These are phyloP conservation scores for Corrigiola litoralis DNA, from an alignment of 179 eudicot genomes.

Conservation along the genomic window DNA sequence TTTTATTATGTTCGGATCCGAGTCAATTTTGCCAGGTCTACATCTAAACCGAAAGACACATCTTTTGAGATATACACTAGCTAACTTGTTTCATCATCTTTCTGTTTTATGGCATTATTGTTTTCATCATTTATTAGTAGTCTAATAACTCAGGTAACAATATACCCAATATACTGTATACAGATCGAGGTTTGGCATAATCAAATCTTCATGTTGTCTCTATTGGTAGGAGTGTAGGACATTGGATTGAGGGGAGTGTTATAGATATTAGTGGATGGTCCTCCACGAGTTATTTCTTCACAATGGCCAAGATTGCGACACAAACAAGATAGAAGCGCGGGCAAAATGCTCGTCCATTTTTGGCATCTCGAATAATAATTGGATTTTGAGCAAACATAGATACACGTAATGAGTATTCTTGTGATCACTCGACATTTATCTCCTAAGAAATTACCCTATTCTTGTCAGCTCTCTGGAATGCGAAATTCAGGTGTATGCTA, in stretches of 20 bases:
- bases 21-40: no score
- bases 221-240: not conserved
- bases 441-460: no score
- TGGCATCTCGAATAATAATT: not conserved
- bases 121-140: not conserved
- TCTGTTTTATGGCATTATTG: not conserved
- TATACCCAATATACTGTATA: no score
- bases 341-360: not conserved
- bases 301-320: slow-evolving; percentile 1
- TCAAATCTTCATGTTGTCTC: slow-evolving; percentile 4
- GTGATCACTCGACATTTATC: no score
- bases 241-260: not conserved
- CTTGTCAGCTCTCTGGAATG: no score
- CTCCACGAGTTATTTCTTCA: slow-evolving; percentile 2
- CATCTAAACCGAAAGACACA: no score
- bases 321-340: not conserved
- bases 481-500: not conserved
- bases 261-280: slow-evolving; percentile 7
- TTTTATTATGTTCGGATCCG: no score
- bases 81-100: no score
- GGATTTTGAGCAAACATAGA: not conserved
- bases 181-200: not conserved
- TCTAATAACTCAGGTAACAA: not conserved
- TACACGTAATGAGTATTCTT: not conserved
- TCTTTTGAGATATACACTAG: no score